These are phyloP conservation scores for Ensete glaucum DNA, from an alignment of 176 grass and related monocot genomes.

Conservation along the genomic window DNA sequence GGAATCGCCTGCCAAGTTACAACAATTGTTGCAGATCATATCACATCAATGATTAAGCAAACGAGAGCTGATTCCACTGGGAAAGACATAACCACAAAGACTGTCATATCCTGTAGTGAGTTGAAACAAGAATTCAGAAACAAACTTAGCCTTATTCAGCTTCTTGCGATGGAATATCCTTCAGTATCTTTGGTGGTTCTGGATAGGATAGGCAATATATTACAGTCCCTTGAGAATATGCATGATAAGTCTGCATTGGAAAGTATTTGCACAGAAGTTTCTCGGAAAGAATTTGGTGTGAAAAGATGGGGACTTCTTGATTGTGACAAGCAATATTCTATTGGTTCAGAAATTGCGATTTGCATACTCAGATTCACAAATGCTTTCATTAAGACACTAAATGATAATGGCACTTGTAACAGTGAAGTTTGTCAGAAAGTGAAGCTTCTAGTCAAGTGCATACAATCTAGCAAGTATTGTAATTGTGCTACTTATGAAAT, in stretches of 20 bases:
- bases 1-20: constrained; percentile 30
- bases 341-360: constrained; percentile 26
- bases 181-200: constrained; percentile 38
- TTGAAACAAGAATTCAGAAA: constrained; percentile 29
- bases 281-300: constrained; percentile 18
- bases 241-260: constrained; percentile 24
- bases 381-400: constrained; percentile 41
- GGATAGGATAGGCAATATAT: constrained; percentile 39
- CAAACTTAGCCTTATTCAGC: constrained; percentile 39
- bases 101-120: constrained; percentile 14
- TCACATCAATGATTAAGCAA: constrained; percentile 32
- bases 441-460: constrained; percentile 34
- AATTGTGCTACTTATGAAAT: constrained; percentile 45
- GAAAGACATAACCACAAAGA: constrained; percentile 13
- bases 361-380: constrained; percentile 46
- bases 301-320: background rate
- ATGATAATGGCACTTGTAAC: constrained; percentile 21
- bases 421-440: constrained; percentile 34
- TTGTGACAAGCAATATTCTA: constrained; percentile 9
- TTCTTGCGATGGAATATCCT: constrained; percentile 53
- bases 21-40: constrained; percentile 34
- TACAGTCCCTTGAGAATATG: constrained; percentile 35
- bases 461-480: constrained; percentile 35
- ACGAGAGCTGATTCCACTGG: constrained; percentile 13
- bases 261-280: constrained; percentile 11